These are phyloP conservation scores for Ascochyta pisi DNA, from an alignment of 2,329 filamentous ascomycete genomes.

Conservation along the genomic window DNA sequence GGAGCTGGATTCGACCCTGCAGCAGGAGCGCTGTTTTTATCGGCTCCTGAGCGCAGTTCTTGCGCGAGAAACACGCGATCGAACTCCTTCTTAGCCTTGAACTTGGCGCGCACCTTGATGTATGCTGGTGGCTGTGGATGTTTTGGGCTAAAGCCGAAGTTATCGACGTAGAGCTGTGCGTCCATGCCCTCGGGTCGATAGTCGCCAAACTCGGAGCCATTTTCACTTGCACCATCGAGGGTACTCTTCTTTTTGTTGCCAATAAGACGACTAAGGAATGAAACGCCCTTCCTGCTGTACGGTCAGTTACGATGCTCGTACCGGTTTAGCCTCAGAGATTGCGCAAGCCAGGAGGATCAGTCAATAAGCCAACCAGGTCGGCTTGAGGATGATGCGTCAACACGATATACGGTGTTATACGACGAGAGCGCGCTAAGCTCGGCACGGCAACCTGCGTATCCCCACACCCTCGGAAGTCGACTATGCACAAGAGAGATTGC, in stretches of 20 bases:
- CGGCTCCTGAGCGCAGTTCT: slow-evolving; percentile 71
- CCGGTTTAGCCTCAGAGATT: background rate
- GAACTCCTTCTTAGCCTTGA: slow-evolving; percentile 84
- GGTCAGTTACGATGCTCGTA: slow-evolving; percentile 18
- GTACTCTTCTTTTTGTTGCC: slow-evolving; percentile 75
- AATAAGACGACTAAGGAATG: slow-evolving; percentile 88
- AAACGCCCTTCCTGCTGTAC: slow-evolving; percentile 75
- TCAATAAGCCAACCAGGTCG: slow-evolving; percentile 1
- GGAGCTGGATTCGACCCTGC: slow-evolving; percentile 37
- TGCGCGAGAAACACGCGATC: slow-evolving; percentile 90
- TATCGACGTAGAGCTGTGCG: slow-evolving; percentile 78
- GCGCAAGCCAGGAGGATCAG: background rate
- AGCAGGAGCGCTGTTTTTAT: slow-evolving; percentile 38
- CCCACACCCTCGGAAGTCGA: background rate
- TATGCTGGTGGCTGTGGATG: slow-evolving; percentile 91
- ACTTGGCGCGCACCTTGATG: slow-evolving; percentile 80
- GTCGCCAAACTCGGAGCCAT: slow-evolving; percentile 74
- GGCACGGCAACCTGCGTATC: background rate
- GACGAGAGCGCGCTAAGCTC: slow-evolving; percentile 5
- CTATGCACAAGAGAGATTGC: slow-evolving; percentile 14
- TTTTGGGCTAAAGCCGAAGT: slow-evolving; percentile 78
- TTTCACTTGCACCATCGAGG: slow-evolving; percentile 59
- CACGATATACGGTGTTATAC: slow-evolving; percentile 19
- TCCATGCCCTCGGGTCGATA: slow-evolving; percentile 79
- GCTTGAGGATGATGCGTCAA: slow-evolving; percentile 6